Evolutionary conservation across 305 asterid genomes (phyloP).

Genomic region (Fraxinus sp.): DNA sequence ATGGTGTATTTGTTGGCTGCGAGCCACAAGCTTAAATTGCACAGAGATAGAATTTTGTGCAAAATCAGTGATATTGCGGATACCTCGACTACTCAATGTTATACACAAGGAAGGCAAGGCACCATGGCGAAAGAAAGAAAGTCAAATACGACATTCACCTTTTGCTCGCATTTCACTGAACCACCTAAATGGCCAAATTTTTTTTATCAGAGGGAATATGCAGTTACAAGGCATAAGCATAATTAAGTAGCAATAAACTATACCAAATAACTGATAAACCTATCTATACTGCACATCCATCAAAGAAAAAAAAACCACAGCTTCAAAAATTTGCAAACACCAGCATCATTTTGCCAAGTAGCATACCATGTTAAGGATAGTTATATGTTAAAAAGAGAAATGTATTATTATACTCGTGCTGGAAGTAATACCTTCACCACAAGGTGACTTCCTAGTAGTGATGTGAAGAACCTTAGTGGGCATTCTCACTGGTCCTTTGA

Average conservation of each 20-base stretch:
- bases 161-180: background rate
- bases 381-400: background rate
- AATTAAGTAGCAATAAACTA: background rate
- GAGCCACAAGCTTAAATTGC: background rate
- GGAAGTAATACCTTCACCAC: slow-evolving; percentile 75
- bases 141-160: background rate
- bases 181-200: background rate
- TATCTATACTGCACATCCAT: background rate
- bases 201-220: background rate
- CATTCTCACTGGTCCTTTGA: slow-evolving; percentile 93
- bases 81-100: background rate
- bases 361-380: background rate
- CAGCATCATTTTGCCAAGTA: background rate
- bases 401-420: background rate
- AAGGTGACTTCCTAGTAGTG: slow-evolving; percentile 91
- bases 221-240: background rate
- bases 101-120: background rate
- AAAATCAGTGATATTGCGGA: background rate
- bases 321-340: background rate
- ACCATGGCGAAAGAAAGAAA: background rate
- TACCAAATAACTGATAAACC: background rate
- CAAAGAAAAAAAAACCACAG: background rate
- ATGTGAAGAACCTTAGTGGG: slow-evolving; percentile 85
- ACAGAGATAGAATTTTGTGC: background rate
- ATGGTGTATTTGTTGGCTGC: background rate